These are phyloP conservation scores for Scheffersomyces parashehatae DNA, from an alignment of 1,139 yeast species.

Conservation along the genomic window DNA sequence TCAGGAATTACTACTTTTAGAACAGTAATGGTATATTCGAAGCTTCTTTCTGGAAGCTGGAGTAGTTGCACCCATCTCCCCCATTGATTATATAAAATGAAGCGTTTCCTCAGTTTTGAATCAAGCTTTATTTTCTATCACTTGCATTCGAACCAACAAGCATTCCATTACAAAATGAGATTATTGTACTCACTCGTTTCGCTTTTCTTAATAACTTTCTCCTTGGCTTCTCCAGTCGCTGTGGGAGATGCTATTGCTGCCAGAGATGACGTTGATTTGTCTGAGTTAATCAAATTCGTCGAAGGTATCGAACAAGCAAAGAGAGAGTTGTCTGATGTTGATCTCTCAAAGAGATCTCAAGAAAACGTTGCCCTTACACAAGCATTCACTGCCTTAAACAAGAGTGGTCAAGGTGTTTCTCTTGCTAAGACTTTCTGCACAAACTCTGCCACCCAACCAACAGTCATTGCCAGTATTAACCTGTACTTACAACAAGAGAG, in stretches of 20 bases:
- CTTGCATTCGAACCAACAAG: too few relatives aligned
- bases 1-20: too few relatives aligned
- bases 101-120: too few relatives aligned
- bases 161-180: background rate
- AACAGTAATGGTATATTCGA: too few relatives aligned
- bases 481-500: constrained; percentile 23
- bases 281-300: background rate
- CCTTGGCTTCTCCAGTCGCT: constrained; percentile 1
- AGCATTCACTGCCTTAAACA: constrained; percentile 27
- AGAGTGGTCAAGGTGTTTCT: constrained; percentile 26
- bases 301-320: background rate
- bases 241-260: background rate
- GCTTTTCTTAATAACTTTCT: constrained; percentile 1
- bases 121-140: too few relatives aligned
- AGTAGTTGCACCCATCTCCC: too few relatives aligned
- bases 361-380: constrained; percentile 26
- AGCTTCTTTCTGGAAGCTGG: too few relatives aligned
- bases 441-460: constrained; percentile 21
- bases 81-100: too few relatives aligned
- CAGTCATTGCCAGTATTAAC: constrained; percentile 22
- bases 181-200: background rate
- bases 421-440: constrained; percentile 24
- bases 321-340: background rate
- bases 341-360: background rate
- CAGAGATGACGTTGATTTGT: background rate